Evolutionary conservation across 805 yeast genomes (phyloP).

Genomic region (Candida tammaniensis): DNA sequence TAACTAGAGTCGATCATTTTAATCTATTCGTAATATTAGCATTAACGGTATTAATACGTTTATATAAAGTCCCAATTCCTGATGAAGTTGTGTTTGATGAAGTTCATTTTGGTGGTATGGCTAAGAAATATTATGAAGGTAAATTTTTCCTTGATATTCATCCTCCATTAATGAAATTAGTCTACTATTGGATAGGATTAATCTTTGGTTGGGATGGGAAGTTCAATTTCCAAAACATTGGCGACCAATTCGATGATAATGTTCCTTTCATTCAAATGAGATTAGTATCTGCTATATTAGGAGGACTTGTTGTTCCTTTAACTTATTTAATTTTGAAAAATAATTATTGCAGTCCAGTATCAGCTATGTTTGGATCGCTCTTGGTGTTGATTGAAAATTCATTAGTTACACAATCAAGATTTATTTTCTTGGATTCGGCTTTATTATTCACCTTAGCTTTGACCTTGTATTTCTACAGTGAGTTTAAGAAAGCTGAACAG

Average conservation of each 20-base stretch:
- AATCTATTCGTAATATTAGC: constrained; percentile 19
- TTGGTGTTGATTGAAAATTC: constrained; percentile 64
- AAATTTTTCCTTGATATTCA: constrained; percentile 67
- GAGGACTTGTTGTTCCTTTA: constrained; percentile 51
- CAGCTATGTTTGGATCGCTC: constrained; percentile 50
- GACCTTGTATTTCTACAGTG: constrained; percentile 50
- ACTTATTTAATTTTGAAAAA: constrained; percentile 55
- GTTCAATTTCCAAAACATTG: constrained; percentile 39
- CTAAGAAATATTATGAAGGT: constrained; percentile 49
- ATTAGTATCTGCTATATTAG: constrained; percentile 52
- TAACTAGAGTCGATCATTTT: constrained; percentile 19
- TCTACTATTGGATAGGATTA: constrained; percentile 53
- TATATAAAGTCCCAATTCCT: constrained; percentile 34
- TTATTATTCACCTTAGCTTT: constrained; percentile 43
- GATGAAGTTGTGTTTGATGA: constrained; percentile 49
- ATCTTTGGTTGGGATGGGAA: constrained; percentile 52
- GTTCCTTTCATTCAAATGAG: constrained; percentile 57
- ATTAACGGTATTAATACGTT: constrained; percentile 24
- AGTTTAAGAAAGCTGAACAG: constrained; percentile 43
- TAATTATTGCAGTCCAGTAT: constrained; percentile 49
- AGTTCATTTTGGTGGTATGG: constrained; percentile 38
- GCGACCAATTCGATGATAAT: constrained; percentile 27
- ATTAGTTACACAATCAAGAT: constrained; percentile 58
- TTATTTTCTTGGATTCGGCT: constrained; percentile 40
- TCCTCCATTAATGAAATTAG: constrained; percentile 67